Evolutionary conservation across 176 grass and related monocot species (phyloP), one percentile per base, ranked within the genome.

Genomic region (Cenchrus purpureus): DNA sequence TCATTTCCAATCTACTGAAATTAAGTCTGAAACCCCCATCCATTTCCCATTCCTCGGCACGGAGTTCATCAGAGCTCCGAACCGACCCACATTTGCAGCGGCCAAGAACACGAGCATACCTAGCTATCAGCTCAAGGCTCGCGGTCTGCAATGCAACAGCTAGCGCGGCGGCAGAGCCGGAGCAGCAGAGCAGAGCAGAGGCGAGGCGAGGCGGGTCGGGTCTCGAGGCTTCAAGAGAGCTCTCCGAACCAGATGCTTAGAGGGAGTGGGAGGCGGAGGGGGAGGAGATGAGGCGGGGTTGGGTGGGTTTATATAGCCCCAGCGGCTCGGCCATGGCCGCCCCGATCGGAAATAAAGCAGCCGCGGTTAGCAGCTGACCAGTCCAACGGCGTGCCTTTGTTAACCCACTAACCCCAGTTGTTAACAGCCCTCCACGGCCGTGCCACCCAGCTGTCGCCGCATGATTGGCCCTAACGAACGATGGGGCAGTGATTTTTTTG

Each of bases 281-380:
- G 84, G 95, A 88, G 83, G 87, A 88, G 63, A 73, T 7, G 76
- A 77, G 88, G 68, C 22, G 11, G 82, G 71, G 82, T 52, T 25
- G 40, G 72, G 49, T 6, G 48, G 87, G 31, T 67, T 98, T 98
- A 95, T 88, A 98, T 98, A 98, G 70, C 25, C 58, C 58, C 52
- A 14, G 52, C 20, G 83, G 82, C 64, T 44, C 14, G 70, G 81
- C 49, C 77, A 56, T 67, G 78, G 65, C 86, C 56, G 13, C 64
- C 64, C 46, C 50, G 66, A 60, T 75, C 45, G 54, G 63, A 14
- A 65, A 40, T 40, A 71, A 56, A 86, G 83, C 65, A 68, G 83
- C 59, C 78, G 71, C 73, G 59, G 22, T 87, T 87, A 75, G 78
- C 78, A 54, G 74, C 74, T 61, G 75, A 87, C 86, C 45, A 20